Conservation (phyloP, 2,329 filamentous ascomycete species). For the Aspergillus niger region DNA sequence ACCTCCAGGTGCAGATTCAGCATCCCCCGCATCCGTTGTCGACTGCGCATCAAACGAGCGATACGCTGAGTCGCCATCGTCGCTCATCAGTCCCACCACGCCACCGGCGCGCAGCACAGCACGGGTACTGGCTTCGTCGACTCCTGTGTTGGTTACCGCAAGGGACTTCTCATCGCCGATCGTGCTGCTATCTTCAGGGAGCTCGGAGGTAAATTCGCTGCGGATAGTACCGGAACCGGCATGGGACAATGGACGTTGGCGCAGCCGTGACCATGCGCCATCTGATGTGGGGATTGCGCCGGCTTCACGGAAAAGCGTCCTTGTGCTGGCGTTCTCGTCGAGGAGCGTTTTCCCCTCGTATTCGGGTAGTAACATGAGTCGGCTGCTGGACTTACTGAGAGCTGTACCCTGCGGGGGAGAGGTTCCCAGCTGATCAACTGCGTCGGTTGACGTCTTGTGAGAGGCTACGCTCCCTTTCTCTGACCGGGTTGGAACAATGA, state of each 20-base stretch:
- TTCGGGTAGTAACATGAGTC: constrained; percentile 32
- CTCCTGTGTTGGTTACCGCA: constrained; percentile 17
- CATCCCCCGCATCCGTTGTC: constrained; percentile 5
- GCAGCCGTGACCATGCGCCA: constrained; percentile 19
- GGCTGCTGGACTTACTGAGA: constrained; percentile 22
- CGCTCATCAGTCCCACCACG: constrained; percentile 25
- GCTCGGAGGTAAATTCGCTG: constrained; percentile 33
- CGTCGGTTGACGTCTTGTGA: not conserved
- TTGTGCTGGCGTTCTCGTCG: constrained; percentile 38
- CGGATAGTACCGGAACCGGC: constrained; percentile 31
- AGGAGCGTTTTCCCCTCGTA: constrained; percentile 29
- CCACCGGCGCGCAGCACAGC: constrained; percentile 33
- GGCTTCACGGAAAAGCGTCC: constrained; percentile 32
- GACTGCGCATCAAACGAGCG: constrained; percentile 31
- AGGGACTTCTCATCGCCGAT: constrained; percentile 31
- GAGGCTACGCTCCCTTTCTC: not conserved
- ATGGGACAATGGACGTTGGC: constrained; percentile 26
- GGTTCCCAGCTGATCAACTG: not conserved
- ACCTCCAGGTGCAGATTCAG: constrained; percentile 6
- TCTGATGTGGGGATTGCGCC: constrained; percentile 30
- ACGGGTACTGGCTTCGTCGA: constrained; percentile 34
- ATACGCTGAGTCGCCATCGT: constrained; percentile 20
- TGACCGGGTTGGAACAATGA: not conserved
- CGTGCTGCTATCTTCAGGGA: constrained; percentile 31
- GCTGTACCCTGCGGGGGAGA: too few species aligned